Evolutionary conservation across 2,329 filamentous ascomycete genomes (phyloP).

Genomic region (Apiospora phragmitis): DNA sequence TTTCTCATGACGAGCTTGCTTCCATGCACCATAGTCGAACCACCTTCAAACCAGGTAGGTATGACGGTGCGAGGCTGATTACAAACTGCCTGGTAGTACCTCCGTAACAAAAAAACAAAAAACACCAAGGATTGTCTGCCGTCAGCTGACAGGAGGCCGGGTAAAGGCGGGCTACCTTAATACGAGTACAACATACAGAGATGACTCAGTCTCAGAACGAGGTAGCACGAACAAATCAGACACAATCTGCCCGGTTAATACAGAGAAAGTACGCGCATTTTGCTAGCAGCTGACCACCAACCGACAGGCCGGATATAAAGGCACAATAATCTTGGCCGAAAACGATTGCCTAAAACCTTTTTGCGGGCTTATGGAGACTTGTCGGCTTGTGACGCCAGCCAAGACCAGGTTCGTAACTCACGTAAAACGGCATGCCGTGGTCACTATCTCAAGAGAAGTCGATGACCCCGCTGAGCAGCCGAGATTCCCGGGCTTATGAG

Average conservation of each 20-base stretch:
- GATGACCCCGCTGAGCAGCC: not conserved
- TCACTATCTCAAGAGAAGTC: not conserved
- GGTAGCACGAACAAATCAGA: not conserved
- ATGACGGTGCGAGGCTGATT: not conserved
- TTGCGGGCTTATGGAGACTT: not conserved
- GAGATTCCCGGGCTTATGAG: not conserved
- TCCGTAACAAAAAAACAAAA: not conserved
- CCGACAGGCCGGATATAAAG: not conserved
- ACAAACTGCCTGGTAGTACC: not conserved
- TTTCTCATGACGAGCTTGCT: not conserved
- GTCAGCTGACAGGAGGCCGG: constrained; percentile 5
- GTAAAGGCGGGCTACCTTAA: not conserved
- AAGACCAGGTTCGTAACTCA: not conserved
- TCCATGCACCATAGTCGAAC: not conserved
- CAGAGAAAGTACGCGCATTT: not conserved
- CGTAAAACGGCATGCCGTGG: constrained; percentile 1
- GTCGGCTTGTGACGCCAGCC: not conserved
- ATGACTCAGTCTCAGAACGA: not conserved
- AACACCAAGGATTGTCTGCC: not conserved
- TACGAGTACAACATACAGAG: not conserved
- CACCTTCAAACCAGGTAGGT: not conserved
- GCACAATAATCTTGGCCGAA: not conserved
- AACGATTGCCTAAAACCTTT: not conserved
- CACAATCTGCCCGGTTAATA: not conserved
- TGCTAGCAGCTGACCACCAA: not conserved